Conservation (phyloP, 2,329 filamentous ascomycete genomes). For the Leptoxyphium fumago region DNA sequence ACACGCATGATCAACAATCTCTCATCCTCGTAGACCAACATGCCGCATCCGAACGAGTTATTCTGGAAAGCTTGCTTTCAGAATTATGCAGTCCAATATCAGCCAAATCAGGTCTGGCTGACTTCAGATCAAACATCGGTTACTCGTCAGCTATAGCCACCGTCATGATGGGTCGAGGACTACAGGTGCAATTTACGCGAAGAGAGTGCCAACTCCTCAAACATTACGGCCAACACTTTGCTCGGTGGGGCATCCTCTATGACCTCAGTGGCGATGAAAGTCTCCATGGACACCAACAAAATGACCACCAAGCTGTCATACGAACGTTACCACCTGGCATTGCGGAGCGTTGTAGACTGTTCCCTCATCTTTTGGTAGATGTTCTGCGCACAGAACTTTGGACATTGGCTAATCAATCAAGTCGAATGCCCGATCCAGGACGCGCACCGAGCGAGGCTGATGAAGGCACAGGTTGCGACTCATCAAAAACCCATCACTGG, state of each 20-base stretch:
- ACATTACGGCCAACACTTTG: slow-evolving; percentile 42
- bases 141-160: slow-evolving; percentile 18
- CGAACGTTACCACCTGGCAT: slow-evolving; percentile 55
- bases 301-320: slow-evolving; percentile 25
- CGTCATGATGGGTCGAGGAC: slow-evolving; percentile 37
- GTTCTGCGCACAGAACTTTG: slow-evolving; percentile 64
- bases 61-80: slow-evolving; percentile 57
- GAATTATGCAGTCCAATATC: slow-evolving; percentile 33
- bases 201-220: slow-evolving; percentile 26
- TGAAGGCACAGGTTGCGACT: not conserved
- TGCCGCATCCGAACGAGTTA: slow-evolving; percentile 78
- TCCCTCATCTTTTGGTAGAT: slow-evolving; percentile 58
- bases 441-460: not conserved
- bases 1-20: slow-evolving; percentile 17
- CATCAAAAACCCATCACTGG: slow-evolving; percentile 32
- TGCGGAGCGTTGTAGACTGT: slow-evolving; percentile 55
- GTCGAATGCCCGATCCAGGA: slow-evolving; percentile 1
- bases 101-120: slow-evolving; percentile 1
- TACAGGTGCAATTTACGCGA: slow-evolving; percentile 17
- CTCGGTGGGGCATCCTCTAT: slow-evolving; percentile 60
- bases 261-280: slow-evolving; percentile 22
- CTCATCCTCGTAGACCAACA: slow-evolving; percentile 83
- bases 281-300: not conserved
- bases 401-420: slow-evolving; percentile 37
- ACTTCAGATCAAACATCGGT: slow-evolving; percentile 20